Percentiles rank a stretch among this genome's conserved stretches.
These are phyloP conservation scores for Heliosperma pusillum DNA, from an alignment of 148 eudicot species.

Conservation along the genomic window DNA sequence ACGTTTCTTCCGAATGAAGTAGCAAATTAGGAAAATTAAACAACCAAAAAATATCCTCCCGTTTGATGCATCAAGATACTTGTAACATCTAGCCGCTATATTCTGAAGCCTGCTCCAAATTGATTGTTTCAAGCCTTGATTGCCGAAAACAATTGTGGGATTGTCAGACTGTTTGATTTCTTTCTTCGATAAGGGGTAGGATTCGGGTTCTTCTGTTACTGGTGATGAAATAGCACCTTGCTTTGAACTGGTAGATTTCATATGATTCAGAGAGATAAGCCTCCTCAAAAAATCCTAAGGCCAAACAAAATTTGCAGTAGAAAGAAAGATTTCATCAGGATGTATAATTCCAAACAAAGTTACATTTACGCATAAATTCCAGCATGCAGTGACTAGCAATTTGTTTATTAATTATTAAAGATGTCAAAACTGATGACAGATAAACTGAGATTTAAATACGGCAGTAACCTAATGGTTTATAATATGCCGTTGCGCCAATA, in stretches of 20 bases:
- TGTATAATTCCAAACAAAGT: not conserved
- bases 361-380: not conserved
- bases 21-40: constrained; percentile 50
- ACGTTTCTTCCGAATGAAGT: constrained; percentile 53
- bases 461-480: not conserved
- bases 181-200: constrained; percentile 22
- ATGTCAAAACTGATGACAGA: not conserved
- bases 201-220: constrained; percentile 28
- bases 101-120: constrained; percentile 45
- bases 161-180: constrained; percentile 36
- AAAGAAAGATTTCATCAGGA: not conserved
- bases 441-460: not conserved
- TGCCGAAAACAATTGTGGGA: constrained; percentile 24
- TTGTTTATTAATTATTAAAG: not conserved
- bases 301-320: not conserved
- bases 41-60: constrained; percentile 54
- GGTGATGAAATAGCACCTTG: constrained; percentile 30
- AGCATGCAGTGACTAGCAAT: not conserved
- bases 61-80: constrained; percentile 39
- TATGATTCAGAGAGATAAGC: constrained; percentile 50
- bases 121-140: constrained; percentile 31
- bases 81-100: constrained; percentile 45
- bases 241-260: constrained; percentile 40
- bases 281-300: constrained; percentile 71
- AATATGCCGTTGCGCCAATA: not conserved